Base-by-base conservation (phyloP, 2,329 filamentous ascomycete genomes). In the Ophiocordyceps sinensis region DNA sequence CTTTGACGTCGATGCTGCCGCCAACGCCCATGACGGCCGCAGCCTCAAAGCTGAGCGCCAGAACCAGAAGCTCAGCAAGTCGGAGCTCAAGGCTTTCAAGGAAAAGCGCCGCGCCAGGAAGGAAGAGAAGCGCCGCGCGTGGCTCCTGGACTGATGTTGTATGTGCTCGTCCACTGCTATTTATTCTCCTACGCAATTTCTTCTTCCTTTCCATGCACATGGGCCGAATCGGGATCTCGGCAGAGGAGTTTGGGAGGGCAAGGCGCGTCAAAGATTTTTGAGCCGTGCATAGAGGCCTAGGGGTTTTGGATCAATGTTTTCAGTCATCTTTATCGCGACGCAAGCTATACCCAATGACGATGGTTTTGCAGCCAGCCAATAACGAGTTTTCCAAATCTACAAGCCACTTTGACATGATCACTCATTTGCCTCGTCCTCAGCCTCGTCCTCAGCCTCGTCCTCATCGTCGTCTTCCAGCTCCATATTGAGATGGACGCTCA, bases 1-100 rank as follows among this genome's bases (percentile, higher is more conserved):
- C 63, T 98, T 96, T 59, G 89, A 98, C 57, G 88, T 95, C 36
- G 88, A 96, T 59, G 85, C 87, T 5, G 88, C 87, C 3, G 89
- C 88, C 5, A 95, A 94, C 56, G 76, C 77, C 43, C 88, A 98
- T 55, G 82, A 94, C 51, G 91, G 91, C 2, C 76, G 82, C 44
- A 95, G 88, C 55, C 67, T 98, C 44, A 93, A 89, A 63, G 91
- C 87, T 2, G 91, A 98, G 67, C 73, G 91, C 42, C 79, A 83
- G 43, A 78, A 79, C 41, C 88, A 91, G 73, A 87, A 85, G 62
- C 71, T 89, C 21, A 82, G 67, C 43, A 94, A 89, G 68, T 70
- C 82, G 45, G 86, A 98, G 64, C 65, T 98, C 48, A 89, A 93
- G 66, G 78, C 81, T 43, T 94, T 89, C 65, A 91, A 88, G 62